Percentiles rank a stretch among this genome's conserved stretches.
These are phyloP conservation scores for Tricholoma terreum DNA, from an alignment of 768 basidiomycete genomes.

Conservation along the genomic window DNA sequence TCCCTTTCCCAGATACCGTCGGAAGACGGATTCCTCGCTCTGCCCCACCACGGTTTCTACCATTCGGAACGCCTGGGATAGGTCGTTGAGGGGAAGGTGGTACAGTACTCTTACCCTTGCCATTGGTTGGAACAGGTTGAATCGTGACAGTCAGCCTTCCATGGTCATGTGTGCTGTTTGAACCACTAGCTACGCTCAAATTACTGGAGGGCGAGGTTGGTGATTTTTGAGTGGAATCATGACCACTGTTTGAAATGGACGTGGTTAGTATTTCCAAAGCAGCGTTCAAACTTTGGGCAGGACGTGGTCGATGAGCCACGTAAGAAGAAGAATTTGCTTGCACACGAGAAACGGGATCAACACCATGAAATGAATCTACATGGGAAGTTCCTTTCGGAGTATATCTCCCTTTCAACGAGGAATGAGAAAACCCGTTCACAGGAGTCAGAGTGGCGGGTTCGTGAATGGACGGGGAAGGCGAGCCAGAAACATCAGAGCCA, in stretches of 20 bases:
- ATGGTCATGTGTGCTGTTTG: slow-evolving; percentile 12
- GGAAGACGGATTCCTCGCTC: slow-evolving; percentile 36
- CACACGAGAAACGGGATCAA: slow-evolving; percentile 37
- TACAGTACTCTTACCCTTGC: slow-evolving; percentile 21
- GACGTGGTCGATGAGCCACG: slow-evolving; percentile 50
- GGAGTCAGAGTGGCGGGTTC: slow-evolving; percentile 36
- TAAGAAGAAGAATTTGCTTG: slow-evolving; percentile 55
- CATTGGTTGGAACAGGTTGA: slow-evolving; percentile 27
- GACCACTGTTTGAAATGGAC: slow-evolving; percentile 41
- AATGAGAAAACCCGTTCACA: slow-evolving; percentile 26
- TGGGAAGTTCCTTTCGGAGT: slow-evolving; percentile 25
- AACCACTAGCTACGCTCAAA: slow-evolving; percentile 20
- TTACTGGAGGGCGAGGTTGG: slow-evolving; percentile 21
- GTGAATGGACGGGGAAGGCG: slow-evolving; percentile 48
- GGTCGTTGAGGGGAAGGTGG: slow-evolving; percentile 46
- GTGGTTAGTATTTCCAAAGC: slow-evolving; percentile 62
- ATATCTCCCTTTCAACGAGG: slow-evolving; percentile 26
- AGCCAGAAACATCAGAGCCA: slow-evolving; percentile 62
- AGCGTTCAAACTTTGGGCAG: slow-evolving; percentile 69
- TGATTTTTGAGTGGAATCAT: slow-evolving; percentile 25
- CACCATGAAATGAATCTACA: slow-evolving; percentile 18
- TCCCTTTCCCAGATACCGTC: slow-evolving; percentile 58
- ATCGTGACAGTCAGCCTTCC: slow-evolving; percentile 20
- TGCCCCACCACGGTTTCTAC: slow-evolving; percentile 28
- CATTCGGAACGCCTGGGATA: slow-evolving; percentile 35